Percentiles rank a stretch among this genome's conserved stretches.
These are phyloP conservation scores for Cladorrhinum sp. DNA, from an alignment of 2,329 filamentous ascomycete genomes.

Conservation along the genomic window DNA sequence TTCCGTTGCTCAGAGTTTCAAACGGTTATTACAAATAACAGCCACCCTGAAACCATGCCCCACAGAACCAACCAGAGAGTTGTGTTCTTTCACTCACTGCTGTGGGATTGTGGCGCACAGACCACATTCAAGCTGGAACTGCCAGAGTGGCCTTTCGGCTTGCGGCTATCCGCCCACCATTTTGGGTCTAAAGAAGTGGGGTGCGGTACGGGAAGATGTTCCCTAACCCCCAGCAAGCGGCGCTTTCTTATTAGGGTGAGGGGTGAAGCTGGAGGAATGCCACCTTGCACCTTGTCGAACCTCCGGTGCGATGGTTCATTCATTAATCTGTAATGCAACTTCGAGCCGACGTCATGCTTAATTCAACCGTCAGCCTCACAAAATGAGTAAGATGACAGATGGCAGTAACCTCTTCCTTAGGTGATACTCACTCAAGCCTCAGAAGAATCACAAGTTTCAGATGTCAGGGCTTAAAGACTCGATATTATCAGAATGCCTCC, in stretches of 20 bases:
- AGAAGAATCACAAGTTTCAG: no score
- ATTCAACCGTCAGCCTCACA: not conserved
- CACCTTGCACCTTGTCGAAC: not conserved
- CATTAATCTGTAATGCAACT: not conserved
- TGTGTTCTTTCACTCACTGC: not conserved
- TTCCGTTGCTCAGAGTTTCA: not conserved
- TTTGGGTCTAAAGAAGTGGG: not conserved
- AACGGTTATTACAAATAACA: not conserved
- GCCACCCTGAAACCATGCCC: not conserved
- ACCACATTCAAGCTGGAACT: not conserved
- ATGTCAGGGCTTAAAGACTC: no score
- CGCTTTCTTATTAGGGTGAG: not conserved
- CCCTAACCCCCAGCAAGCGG: not conserved
- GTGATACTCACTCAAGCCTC: no score
- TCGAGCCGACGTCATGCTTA: not conserved
- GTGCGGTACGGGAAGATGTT: not conserved
- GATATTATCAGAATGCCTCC: no score
- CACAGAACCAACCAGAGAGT: not conserved
- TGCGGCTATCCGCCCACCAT: constrained; percentile 6
- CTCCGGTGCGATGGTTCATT: not conserved
- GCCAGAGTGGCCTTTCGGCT: constrained; percentile 12
- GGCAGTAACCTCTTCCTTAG: not conserved
- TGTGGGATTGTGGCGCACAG: not conserved
- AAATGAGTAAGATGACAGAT: not conserved
- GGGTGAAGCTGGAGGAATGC: not conserved